A percentile compares a stretch with the other conserved stretches of the same genome.
Evolutionary conservation across 2,329 filamentous ascomycete genomes (phyloP).

Genomic region (Plenodomus lindquistii): DNA sequence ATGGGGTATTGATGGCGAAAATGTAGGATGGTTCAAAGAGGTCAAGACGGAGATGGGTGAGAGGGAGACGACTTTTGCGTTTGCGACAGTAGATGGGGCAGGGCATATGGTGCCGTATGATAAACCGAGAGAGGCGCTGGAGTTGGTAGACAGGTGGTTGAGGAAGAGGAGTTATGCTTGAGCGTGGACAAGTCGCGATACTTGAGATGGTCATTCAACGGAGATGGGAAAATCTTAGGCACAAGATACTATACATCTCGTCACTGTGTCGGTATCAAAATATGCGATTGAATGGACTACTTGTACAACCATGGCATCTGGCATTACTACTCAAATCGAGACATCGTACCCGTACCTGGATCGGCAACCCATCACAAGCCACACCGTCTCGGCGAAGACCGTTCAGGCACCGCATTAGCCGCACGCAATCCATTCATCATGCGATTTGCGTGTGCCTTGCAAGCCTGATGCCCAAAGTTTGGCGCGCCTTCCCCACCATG

Average conservation of each 20-base stretch:
- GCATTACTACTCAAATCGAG: too few relatives aligned
- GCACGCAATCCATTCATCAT: slow-evolving; percentile 14
- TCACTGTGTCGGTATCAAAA: too few relatives aligned
- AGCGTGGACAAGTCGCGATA: too few relatives aligned
- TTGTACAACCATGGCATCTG: not conserved
- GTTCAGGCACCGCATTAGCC: slow-evolving; percentile 7
- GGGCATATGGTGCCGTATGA: slow-evolving; percentile 49
- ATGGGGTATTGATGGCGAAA: slow-evolving; percentile 29
- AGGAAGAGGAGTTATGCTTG: slow-evolving; percentile 34
- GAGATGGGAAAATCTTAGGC: not conserved
- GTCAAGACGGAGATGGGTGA: slow-evolving; percentile 35
- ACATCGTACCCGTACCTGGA: too few relatives aligned
- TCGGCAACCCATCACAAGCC: not conserved
- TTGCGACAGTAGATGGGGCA: slow-evolving; percentile 44
- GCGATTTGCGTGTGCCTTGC: slow-evolving; percentile 7
- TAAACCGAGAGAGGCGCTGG: slow-evolving; percentile 37
- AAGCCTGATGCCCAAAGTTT: slow-evolving; percentile 15
- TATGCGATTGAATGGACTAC: not conserved
- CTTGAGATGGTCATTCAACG: not conserved
- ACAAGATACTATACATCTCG: slow-evolving; percentile 2
- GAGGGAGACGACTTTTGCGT: slow-evolving; percentile 38
- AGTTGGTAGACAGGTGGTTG: slow-evolving; percentile 36
- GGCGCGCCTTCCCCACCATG: slow-evolving; percentile 27
- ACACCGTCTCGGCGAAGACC: slow-evolving; percentile 1
- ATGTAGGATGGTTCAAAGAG: slow-evolving; percentile 42